Conservation (phyloP, 257 asterid species). For the Solanum habrochaites region DNA sequence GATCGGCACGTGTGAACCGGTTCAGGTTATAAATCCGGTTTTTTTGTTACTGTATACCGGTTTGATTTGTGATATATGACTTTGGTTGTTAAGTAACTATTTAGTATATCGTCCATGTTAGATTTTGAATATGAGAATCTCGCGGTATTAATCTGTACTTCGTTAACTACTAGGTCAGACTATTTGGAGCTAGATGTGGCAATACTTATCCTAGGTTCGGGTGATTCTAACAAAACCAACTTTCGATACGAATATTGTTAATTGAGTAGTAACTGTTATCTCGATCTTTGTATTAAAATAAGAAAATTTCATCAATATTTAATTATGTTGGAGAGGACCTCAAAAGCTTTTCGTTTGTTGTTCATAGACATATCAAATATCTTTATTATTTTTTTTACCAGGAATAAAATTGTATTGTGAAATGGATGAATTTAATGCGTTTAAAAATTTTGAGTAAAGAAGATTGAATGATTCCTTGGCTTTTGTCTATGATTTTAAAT, state of each 20-base stretch:
- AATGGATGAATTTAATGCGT: background rate
- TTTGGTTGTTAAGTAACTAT: background rate
- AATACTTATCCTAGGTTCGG: background rate
- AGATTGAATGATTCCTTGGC: background rate
- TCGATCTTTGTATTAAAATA: background rate
- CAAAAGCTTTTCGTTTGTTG: background rate
- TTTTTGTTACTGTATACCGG: background rate
- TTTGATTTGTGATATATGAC: background rate
- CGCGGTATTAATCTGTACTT: accelerated
- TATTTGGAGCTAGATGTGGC: background rate
- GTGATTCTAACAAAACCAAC: background rate
- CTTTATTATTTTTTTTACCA: background rate
- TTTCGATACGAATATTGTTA: background rate
- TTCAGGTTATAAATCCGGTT: background rate
- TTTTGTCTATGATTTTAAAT: background rate
- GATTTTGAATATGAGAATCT: background rate
- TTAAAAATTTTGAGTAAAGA: background rate
- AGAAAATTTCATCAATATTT: background rate
- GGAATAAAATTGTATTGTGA: background rate
- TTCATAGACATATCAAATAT: background rate
- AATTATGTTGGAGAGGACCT: accelerated
- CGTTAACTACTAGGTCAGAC: accelerated
- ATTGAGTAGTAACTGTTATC: background rate
- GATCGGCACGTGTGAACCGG: background rate
- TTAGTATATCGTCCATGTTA: background rate